Evolutionary conservation across 2,329 filamentous ascomycete genomes (phyloP).

Genomic region (Cladosporium halotolerans): DNA sequence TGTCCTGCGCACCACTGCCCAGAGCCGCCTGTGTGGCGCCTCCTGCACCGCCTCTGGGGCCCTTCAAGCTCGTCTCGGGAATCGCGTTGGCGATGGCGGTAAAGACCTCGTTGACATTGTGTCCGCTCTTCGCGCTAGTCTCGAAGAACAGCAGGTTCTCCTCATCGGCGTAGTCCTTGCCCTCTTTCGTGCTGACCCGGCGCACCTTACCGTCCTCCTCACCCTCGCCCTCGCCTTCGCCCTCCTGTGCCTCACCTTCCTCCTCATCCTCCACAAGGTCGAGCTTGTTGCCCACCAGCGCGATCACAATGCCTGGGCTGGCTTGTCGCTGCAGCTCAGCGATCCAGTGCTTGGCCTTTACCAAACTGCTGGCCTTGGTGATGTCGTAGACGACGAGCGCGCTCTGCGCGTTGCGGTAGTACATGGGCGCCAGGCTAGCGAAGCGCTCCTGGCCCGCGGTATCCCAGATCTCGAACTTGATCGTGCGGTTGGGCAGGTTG

Average conservation of each 20-base stretch:
- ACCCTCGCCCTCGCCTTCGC: slow-evolving; percentile 38
- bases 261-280: slow-evolving; percentile 62
- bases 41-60: slow-evolving; percentile 58
- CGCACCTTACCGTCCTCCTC: slow-evolving; percentile 64
- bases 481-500: slow-evolving; percentile 81
- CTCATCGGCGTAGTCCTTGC: slow-evolving; percentile 88
- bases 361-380: slow-evolving; percentile 88
- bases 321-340: slow-evolving; percentile 95
- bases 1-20: slow-evolving; percentile 49
- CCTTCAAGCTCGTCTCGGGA: slow-evolving; percentile 93
- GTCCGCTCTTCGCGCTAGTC: slow-evolving; percentile 92
- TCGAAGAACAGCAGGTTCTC: slow-evolving; percentile 94
- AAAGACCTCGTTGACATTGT: slow-evolving; percentile 93
- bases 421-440: slow-evolving; percentile 94
- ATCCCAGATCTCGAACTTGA: slow-evolving; percentile 78
- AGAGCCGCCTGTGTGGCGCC: slow-evolving; percentile 51
- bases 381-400: slow-evolving; percentile 98
- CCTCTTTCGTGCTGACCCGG: slow-evolving; percentile 86
- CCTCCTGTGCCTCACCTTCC: slow-evolving; percentile 40
- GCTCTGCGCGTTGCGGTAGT: slow-evolving; percentile 97
- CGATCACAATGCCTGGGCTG: slow-evolving; percentile 92
- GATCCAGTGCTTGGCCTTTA: slow-evolving; percentile 98
- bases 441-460: slow-evolving; percentile 97
- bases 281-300: slow-evolving; percentile 92
- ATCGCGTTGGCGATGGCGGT: slow-evolving; percentile 98